Evolutionary conservation across 148 eudicot genomes (phyloP).

Genomic region (Silene latifolia): DNA sequence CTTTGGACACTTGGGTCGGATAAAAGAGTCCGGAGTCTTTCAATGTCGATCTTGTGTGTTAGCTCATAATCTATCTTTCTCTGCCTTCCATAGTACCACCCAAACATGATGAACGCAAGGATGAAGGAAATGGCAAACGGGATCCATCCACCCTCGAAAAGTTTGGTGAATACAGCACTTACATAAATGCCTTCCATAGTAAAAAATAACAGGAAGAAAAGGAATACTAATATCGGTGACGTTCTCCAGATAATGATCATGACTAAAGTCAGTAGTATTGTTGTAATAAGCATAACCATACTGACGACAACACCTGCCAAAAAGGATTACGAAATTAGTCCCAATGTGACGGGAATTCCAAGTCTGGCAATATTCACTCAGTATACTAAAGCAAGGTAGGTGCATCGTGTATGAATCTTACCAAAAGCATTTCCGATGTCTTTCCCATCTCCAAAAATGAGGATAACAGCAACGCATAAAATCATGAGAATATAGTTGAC

Average conservation of each 20-base stretch:
- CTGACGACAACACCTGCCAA: constrained; percentile 67
- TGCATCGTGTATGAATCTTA: constrained; percentile 24
- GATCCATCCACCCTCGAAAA: constrained; percentile 73
- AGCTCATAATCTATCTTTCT: constrained; percentile 48
- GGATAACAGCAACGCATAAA: constrained; percentile 57
- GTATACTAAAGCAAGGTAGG: background rate
- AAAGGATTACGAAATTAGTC: constrained; percentile 1
- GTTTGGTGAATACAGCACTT: constrained; percentile 55
- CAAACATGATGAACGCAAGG: constrained; percentile 59
- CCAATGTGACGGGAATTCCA: background rate
- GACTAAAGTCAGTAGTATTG: constrained; percentile 53
- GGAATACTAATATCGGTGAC: constrained; percentile 34
- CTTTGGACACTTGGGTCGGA: constrained; percentile 50
- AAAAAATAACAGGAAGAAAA: constrained; percentile 43
- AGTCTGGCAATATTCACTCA: background rate
- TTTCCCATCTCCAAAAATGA: constrained; percentile 60
- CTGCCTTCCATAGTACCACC: constrained; percentile 62
- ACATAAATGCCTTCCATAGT: constrained; percentile 52
- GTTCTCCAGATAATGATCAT: constrained; percentile 72
- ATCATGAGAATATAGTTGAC: constrained; percentile 70
- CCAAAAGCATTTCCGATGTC: constrained; percentile 82
- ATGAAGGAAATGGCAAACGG: constrained; percentile 62
- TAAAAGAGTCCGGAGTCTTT: constrained; percentile 38
- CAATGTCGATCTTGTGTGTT: constrained; percentile 47
- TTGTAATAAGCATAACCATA: constrained; percentile 69